Conservation (phyloP, 139 green algal genomes). For the Picochlorum costavermella region DNA sequence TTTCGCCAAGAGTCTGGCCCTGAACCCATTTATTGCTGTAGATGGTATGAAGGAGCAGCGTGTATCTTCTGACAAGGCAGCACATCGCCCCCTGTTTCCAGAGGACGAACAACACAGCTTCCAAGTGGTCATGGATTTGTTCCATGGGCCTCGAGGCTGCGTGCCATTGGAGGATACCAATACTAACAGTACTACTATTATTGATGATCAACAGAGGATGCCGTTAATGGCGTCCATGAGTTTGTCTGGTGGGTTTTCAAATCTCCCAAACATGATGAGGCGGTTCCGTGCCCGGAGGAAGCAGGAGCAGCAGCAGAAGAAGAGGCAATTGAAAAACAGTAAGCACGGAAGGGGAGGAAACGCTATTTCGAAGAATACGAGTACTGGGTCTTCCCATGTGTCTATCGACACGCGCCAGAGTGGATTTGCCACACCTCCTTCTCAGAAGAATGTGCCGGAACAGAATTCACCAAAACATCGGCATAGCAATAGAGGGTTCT, state of each 20-base stretch:
- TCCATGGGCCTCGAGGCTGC: conserved; percentile 17
- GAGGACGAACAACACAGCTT: conserved; percentile 8
- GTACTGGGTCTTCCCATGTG: too few relatives aligned
- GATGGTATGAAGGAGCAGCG: neutral
- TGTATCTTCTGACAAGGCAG: neutral
- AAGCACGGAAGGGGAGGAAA: too few relatives aligned
- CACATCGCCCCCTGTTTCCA: neutral
- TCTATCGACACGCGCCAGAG: too few relatives aligned
- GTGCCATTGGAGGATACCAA: neutral
- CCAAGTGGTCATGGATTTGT: conserved; percentile 6
- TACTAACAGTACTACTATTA: too few relatives aligned
- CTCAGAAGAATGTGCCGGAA: too few relatives aligned
- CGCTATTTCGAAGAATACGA: too few relatives aligned
- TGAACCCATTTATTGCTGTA: conserved; percentile 16
- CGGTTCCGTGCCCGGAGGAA: neutral
- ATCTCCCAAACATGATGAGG: neutral
- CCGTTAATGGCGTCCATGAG: conserved; percentile 19
- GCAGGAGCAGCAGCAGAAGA: neutral
- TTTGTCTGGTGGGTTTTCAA: conserved; percentile 19
- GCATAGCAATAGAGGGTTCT: conserved; percentile 2
- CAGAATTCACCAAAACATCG: conserved; percentile 5
- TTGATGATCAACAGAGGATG: neutral
- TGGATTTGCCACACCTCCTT: too few relatives aligned
- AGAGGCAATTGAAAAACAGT: too few relatives aligned
- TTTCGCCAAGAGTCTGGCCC: conserved; percentile 17